These are phyloP conservation scores for Ascochyta koolunga DNA, from an alignment of 2,329 filamentous ascomycete genomes.

Conservation along the genomic window DNA sequence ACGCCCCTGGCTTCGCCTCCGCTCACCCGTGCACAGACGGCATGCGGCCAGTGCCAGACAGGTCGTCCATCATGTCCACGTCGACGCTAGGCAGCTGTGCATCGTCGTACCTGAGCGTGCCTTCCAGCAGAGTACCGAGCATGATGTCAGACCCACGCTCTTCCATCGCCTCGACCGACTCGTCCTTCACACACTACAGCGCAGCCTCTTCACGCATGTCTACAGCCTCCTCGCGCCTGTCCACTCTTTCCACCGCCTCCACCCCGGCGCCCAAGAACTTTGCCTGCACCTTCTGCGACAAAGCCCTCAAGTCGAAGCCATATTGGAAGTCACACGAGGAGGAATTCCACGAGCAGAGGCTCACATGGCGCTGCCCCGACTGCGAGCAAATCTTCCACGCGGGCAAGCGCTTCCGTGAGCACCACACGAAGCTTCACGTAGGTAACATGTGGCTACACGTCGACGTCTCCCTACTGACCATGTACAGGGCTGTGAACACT, in stretches of 20 bases:
- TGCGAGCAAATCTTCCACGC: constrained; percentile 73
- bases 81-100: constrained; percentile 45
- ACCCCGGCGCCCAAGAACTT: constrained; percentile 47
- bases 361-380: constrained; percentile 70
- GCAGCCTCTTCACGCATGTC: constrained; percentile 46
- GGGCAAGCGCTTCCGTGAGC: constrained; percentile 71
- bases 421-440: constrained; percentile 69
- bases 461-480: constrained; percentile 20
- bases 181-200: constrained; percentile 47
- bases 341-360: constrained; percentile 71
- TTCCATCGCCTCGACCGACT: constrained; percentile 48
- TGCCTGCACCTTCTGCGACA: constrained; percentile 60
- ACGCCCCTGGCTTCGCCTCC: constrained; percentile 16
- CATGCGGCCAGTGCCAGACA: constrained; percentile 43
- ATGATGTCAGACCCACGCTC: constrained; percentile 46
- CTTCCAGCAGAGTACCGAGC: constrained; percentile 47
- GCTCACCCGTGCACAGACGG: constrained; percentile 40
- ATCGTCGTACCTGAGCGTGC: constrained; percentile 47
- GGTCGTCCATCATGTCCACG: constrained; percentile 41
- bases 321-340: constrained; percentile 75
- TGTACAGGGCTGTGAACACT: constrained; percentile 62
- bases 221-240: constrained; percentile 46
- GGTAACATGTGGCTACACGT: constrained; percentile 34
- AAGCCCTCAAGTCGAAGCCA: constrained; percentile 70
- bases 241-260: constrained; percentile 43